A percentile compares a stretch with the other conserved stretches of the same genome.
phyloP scores from a whole-genome alignment of 108 stramenopile genomes.

The Nannochloropsis gaditana region DNA sequence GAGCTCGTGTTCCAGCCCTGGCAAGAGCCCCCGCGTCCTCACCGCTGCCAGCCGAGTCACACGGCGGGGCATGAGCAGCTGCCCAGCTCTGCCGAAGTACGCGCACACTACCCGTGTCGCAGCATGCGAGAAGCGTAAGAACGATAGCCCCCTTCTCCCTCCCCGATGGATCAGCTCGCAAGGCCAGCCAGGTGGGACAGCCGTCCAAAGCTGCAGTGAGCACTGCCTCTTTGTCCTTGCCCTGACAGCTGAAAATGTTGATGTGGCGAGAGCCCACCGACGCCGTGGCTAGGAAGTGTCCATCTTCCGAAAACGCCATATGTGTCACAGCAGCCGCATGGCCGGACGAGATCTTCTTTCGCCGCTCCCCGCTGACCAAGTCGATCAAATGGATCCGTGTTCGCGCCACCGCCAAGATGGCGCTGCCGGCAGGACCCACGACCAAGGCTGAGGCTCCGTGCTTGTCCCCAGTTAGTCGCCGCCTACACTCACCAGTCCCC shows the following conservation, averaged over 20 bases:
- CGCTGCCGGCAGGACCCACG: conserved; percentile 30
- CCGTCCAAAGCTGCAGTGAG: conserved; percentile 26
- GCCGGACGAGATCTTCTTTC: conserved; percentile 34
- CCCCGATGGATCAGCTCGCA: conserved; percentile 23
- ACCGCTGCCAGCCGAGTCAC: neutral
- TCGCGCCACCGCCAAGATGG: conserved; percentile 20
- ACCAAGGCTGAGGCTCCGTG: conserved; percentile 31
- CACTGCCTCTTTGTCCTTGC: conserved; percentile 28
- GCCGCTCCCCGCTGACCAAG: conserved; percentile 34
- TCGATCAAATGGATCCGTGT: conserved; percentile 33
- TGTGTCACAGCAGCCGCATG: conserved; percentile 33
- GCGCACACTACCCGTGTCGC: conserved; percentile 30
- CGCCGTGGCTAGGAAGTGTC: conserved; percentile 29
- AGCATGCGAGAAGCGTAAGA: conserved; percentile 27
- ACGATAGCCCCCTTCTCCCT: neutral
- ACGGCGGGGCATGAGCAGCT: neutral
- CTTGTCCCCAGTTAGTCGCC: conserved; percentile 36
- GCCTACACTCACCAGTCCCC: conserved; percentile 28
- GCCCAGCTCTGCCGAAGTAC: conserved; percentile 24
- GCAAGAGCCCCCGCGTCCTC: neutral
- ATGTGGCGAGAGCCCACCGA: conserved; percentile 20
- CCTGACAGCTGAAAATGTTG: conserved; percentile 31
- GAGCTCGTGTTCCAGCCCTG: neutral
- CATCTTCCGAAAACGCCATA: conserved; percentile 36
- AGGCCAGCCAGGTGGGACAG: conserved; percentile 23